These are phyloP conservation scores for Luffa acutangula DNA, from an alignment of 306 rosid species.

Conservation along the genomic window DNA sequence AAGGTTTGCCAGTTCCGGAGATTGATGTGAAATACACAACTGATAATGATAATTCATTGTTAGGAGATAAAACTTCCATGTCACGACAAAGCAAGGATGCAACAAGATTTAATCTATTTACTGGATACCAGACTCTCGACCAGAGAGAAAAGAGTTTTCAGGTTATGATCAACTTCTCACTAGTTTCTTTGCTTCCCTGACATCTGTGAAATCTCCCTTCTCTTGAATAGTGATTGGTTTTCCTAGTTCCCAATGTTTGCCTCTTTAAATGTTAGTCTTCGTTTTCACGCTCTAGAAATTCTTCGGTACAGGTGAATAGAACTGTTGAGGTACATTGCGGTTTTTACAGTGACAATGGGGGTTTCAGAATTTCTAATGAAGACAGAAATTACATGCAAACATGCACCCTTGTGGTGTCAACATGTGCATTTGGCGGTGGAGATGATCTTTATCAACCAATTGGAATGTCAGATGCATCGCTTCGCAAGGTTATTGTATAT, in stretches of 20 bases:
- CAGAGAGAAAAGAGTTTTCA: slow-evolving; percentile 60
- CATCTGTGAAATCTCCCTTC: neutral
- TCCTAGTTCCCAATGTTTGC: neutral
- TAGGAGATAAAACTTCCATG: slow-evolving; percentile 24
- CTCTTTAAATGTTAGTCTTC: neutral
- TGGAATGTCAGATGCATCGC: slow-evolving; percentile 72
- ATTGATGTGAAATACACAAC: slow-evolving; percentile 37
- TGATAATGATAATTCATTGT: slow-evolving; percentile 28
- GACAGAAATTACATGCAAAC: slow-evolving; percentile 54
- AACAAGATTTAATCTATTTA: slow-evolving; percentile 62
- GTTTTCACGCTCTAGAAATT: slow-evolving; percentile 8
- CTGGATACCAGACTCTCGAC: slow-evolving; percentile 78
- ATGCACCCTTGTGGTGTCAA: slow-evolving; percentile 73
- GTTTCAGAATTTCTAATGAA: slow-evolving; percentile 63
- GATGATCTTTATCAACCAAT: slow-evolving; percentile 99
- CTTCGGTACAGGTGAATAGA: slow-evolving; percentile 44
- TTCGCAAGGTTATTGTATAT: slow-evolving; percentile 43
- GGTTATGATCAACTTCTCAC: slow-evolving; percentile 40
- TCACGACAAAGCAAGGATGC: slow-evolving; percentile 31
- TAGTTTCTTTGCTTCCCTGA: neutral
- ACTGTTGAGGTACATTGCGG: slow-evolving; percentile 67
- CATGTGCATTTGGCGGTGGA: slow-evolving; percentile 98
- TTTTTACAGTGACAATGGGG: slow-evolving; percentile 66
- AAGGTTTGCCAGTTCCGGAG: slow-evolving; percentile 30
- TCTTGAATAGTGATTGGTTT: neutral